Percentiles rank a stretch among this genome's conserved stretches.
Conservation (phyloP, 352 stramenopile species). For the Phytophthora pinifolia region DNA sequence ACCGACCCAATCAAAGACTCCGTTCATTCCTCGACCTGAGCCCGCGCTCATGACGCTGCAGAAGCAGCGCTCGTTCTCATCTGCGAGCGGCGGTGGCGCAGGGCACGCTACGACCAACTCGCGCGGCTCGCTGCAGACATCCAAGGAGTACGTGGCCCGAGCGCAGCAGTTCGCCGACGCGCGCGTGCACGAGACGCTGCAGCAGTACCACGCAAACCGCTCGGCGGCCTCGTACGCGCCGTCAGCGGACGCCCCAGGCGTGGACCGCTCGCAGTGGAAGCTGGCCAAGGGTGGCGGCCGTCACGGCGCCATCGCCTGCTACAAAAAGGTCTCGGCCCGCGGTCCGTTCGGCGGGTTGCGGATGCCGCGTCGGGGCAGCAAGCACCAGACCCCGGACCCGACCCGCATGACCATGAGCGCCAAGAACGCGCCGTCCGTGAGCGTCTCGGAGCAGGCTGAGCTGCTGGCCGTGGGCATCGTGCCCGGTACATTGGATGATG, state of each 20-base stretch:
- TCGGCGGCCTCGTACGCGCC: constrained; percentile 22
- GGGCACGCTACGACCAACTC: constrained; percentile 12
- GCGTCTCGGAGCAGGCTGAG: constrained; percentile 29
- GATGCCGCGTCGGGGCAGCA: constrained; percentile 5
- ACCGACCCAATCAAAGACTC: no score
- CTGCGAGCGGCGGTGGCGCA: constrained; percentile 12
- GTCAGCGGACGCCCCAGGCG: constrained; percentile 3
- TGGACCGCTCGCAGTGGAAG: constrained; percentile 51
- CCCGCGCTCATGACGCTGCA: constrained; percentile 13
- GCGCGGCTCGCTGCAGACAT: constrained; percentile 28
- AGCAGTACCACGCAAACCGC: constrained; percentile 44
- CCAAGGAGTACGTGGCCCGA: constrained; percentile 30
- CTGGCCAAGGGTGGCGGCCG: constrained; percentile 39
- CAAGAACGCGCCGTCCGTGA: constrained; percentile 14
- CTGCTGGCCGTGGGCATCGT: constrained; percentile 47
- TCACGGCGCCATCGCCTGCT: constrained; percentile 42
- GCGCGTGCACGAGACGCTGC: constrained; percentile 36
- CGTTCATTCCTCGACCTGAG: background rate
- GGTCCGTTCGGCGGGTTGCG: constrained; percentile 13
- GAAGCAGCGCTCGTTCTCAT: constrained; percentile 18
- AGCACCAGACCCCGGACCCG: background rate
- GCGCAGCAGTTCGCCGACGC: constrained; percentile 37
- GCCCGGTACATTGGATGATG: constrained; percentile 40
- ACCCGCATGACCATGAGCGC: constrained; percentile 25
- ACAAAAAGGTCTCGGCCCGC: constrained; percentile 29